Evolutionary conservation across 331 rosid species (phyloP), one percentile per base, ranked within the genome.

Genomic region (Prunus yedoensis): DNA sequence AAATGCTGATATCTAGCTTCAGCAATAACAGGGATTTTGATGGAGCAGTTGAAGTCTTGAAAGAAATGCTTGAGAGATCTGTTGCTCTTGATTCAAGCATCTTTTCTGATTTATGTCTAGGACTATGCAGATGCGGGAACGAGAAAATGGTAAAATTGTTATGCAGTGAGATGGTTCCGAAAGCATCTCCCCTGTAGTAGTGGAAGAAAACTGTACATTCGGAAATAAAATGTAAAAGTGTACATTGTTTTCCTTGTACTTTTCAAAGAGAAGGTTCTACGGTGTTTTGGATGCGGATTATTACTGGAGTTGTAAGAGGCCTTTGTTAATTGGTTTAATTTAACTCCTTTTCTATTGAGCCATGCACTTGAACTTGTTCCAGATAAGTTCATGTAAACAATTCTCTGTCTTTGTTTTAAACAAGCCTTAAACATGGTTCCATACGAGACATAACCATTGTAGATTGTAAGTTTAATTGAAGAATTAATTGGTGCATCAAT

Each of bases 91-190:
- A 85, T 86, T 79, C 83, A 13, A 66, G 66, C 56, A 74, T 71
- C 45, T 80, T 94, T 20, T 84, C 60, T 81, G 93, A 86, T 78
- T 80, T 90, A 43, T 87, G 59, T 64, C 21, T 11, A 68, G 97
- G 88, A 80, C 94, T 94, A 66, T 35, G 71, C 54, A 79, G 15
- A 59, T 73, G 84, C 57, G 90, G 94, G 47, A 94, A 70, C 78
- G 79, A 32, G 52, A 53, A 81, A 27, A 47, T 77, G 74, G 93
- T 86, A 32, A 78, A 65, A 45, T 57, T 14, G 51, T 21, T 91
- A 68, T 87, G 88, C 62, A 76, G 73, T 67, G 93, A 94, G 82
- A 77, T 91, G 82, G 96, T n/a, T n/a, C n/a, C n/a, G n/a, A n/a
- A n/a, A n/a, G n/a, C n/a, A n/a, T n/a, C 69, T 53, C 47, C 47